phyloP scores from a whole-genome alignment of 768 basidiomycete species.

The Gautieria morchelliformis region DNA sequence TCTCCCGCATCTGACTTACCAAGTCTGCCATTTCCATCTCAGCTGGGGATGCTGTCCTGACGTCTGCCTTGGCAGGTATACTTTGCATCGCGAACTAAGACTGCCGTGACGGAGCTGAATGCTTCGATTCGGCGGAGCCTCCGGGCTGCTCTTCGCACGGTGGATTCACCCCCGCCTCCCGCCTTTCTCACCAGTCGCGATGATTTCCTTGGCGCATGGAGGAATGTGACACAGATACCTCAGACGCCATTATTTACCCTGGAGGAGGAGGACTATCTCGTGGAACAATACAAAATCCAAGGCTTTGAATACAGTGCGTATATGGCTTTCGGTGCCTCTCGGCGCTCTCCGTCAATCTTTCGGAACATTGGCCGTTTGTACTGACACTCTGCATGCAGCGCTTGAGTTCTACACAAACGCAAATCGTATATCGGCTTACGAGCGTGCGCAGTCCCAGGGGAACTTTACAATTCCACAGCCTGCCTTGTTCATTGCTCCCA shows the following conservation, averaged over 20 bases:
- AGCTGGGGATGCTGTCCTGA: not conserved
- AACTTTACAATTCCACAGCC: conserved; percentile 36
- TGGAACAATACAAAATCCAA: conserved; percentile 47
- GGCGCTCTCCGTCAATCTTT: not conserved
- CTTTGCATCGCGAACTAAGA: conserved; percentile 40
- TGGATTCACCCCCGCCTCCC: conserved; percentile 46
- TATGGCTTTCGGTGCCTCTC: not conserved
- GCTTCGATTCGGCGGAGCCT: conserved; percentile 45
- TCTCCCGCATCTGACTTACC: conserved; percentile 50
- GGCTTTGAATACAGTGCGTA: conserved; percentile 53
- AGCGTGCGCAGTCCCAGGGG: conserved; percentile 28
- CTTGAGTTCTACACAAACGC: conserved; percentile 53
- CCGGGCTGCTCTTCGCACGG: conserved; percentile 44
- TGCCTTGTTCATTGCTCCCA: conserved; percentile 30
- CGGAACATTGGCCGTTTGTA: too few species aligned
- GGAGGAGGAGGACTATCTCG: conserved; percentile 62
- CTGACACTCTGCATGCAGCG: conserved; percentile 26
- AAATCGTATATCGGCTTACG: conserved; percentile 31
- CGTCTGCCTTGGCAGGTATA: conserved; percentile 28
- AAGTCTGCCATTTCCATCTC: not conserved
- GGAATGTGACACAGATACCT: conserved; percentile 35
- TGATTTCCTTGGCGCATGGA: conserved; percentile 47
- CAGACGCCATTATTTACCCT: conserved; percentile 48
- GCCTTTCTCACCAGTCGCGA: conserved; percentile 40
- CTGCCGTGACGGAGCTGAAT: conserved; percentile 46